A percentile compares a stretch with the other conserved stretches of the same genome.
phyloP scores from a whole-genome alignment of 208 protist genomes.

The Crithidia brevicula region DNA sequence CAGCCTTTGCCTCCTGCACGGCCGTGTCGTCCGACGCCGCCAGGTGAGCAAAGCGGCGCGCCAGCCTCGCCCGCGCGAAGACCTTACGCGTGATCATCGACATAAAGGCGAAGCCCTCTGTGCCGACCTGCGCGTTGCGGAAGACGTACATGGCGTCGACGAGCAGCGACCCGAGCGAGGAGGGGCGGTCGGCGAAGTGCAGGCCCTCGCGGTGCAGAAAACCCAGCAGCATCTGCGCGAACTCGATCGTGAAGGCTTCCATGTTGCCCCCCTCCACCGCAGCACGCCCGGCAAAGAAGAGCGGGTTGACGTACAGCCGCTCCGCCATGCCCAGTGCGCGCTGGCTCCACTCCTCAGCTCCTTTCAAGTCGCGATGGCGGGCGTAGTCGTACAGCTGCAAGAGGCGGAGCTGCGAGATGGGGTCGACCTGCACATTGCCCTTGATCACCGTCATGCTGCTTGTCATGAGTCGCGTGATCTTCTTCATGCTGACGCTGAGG shows the following conservation, averaged over 20 bases:
- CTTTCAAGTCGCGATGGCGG: constrained; percentile 63
- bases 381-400: constrained; percentile 84
- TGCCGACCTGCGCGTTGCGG: constrained; percentile 69
- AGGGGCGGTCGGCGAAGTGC: constrained; percentile 79
- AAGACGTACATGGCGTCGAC: constrained; percentile 84
- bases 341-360: constrained; percentile 56
- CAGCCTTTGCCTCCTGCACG: constrained; percentile 58
- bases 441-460: constrained; percentile 92
- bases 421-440: constrained; percentile 90
- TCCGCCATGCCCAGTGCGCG: constrained; percentile 61
- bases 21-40: constrained; percentile 41
- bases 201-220: constrained; percentile 83
- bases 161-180: constrained; percentile 81
- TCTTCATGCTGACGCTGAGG: constrained; percentile 87
- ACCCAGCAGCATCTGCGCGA: constrained; percentile 77
- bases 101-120: constrained; percentile 81
- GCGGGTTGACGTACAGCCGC: constrained; percentile 80
- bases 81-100: constrained; percentile 78
- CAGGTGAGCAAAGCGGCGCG: constrained; percentile 35
- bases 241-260: constrained; percentile 74
- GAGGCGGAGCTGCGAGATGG: constrained; percentile 83
- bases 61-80: constrained; percentile 61
- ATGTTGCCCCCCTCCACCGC: constrained; percentile 73
- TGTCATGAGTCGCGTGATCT: constrained; percentile 92
- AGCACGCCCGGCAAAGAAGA: constrained; percentile 80